Percentiles rank a stretch among this genome's conserved stretches.
phyloP scores from a whole-genome alignment of 768 basidiomycete genomes.

The Leccinellum rugosiceps region DNA sequence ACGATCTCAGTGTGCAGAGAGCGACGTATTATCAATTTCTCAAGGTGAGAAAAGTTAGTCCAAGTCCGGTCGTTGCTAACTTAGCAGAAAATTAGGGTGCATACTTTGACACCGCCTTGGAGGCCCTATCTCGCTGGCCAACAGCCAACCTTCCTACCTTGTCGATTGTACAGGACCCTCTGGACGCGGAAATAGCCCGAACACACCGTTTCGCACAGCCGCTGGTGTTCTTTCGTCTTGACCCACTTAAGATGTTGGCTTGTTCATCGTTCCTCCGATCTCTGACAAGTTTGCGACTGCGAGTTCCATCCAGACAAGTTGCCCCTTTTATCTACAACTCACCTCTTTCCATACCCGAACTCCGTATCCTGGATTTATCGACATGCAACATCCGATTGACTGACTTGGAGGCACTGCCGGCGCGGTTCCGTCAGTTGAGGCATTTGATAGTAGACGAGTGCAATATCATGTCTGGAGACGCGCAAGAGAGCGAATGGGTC shows the following conservation, averaged over 20 bases:
- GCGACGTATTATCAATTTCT: slow-evolving; percentile 84
- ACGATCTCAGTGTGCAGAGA: slow-evolving; percentile 51
- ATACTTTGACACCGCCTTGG: slow-evolving; percentile 77
- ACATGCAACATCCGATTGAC: slow-evolving; percentile 55
- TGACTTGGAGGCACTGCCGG: slow-evolving; percentile 54
- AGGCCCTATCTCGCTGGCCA: slow-evolving; percentile 65
- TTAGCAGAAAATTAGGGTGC: slow-evolving; percentile 48
- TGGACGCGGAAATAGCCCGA: slow-evolving; percentile 39
- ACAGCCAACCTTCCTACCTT: slow-evolving; percentile 38
- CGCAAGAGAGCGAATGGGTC: slow-evolving; percentile 53
- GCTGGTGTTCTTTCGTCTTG: slow-evolving; percentile 77
- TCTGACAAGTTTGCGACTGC: slow-evolving; percentile 59
- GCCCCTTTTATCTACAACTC: slow-evolving; percentile 37
- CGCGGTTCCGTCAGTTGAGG: slow-evolving; percentile 47
- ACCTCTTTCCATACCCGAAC: slow-evolving; percentile 35
- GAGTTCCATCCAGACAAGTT: slow-evolving; percentile 67
- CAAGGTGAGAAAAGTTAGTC: slow-evolving; percentile 40
- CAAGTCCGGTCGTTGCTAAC: background rate
- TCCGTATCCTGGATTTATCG: slow-evolving; percentile 73
- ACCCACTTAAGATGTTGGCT: slow-evolving; percentile 48
- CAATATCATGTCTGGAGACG: slow-evolving; percentile 48
- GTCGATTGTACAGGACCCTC: slow-evolving; percentile 67
- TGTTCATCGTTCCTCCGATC: slow-evolving; percentile 40
- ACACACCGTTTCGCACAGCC: slow-evolving; percentile 70
- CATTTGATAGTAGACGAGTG: slow-evolving; percentile 75